phyloP scores from a whole-genome alignment of 2,329 filamentous ascomycete species.

The Coniella lustricola region DNA sequence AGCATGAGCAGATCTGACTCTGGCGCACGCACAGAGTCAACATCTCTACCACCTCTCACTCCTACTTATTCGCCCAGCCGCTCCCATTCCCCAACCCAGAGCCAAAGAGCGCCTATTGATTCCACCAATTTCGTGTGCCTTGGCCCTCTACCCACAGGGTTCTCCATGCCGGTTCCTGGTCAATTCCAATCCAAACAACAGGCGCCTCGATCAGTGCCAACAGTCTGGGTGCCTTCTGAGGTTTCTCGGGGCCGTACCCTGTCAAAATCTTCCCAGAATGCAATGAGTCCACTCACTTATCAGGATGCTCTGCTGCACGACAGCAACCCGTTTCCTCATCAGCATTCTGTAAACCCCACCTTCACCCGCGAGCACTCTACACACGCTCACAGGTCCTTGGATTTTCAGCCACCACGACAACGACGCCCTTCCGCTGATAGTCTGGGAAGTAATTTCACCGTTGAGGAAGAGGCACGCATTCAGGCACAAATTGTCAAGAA shows the following conservation, averaged over 20 bases:
- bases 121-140: slow-evolving; percentile 46
- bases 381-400: neutral
- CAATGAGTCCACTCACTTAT: slow-evolving; percentile 22
- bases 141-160: slow-evolving; percentile 45
- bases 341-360: slow-evolving; percentile 7
- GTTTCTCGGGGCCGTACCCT: neutral
- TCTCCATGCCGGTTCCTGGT: slow-evolving; percentile 28
- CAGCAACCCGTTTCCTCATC: slow-evolving; percentile 9
- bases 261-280: slow-evolving; percentile 1
- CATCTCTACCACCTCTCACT: slow-evolving; percentile 20
- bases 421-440: slow-evolving; percentile 33
- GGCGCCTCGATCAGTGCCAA: slow-evolving; percentile 2
- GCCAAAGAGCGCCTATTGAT: slow-evolving; percentile 41
- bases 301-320: slow-evolving; percentile 21
- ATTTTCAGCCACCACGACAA: neutral
- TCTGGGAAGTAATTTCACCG: slow-evolving; percentile 50
- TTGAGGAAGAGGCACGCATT: slow-evolving; percentile 38
- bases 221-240: neutral
- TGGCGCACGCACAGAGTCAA: slow-evolving; percentile 1
- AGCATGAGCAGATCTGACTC: slow-evolving; percentile 25
- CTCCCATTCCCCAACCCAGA: slow-evolving; percentile 4
- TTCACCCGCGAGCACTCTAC: slow-evolving; percentile 10
- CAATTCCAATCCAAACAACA: neutral
- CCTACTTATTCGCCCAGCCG: slow-evolving; percentile 20
- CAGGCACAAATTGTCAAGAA: slow-evolving; percentile 17